phyloP scores from a whole-genome alignment of 2,329 filamentous ascomycete genomes.

The Teratosphaeria destructans region DNA sequence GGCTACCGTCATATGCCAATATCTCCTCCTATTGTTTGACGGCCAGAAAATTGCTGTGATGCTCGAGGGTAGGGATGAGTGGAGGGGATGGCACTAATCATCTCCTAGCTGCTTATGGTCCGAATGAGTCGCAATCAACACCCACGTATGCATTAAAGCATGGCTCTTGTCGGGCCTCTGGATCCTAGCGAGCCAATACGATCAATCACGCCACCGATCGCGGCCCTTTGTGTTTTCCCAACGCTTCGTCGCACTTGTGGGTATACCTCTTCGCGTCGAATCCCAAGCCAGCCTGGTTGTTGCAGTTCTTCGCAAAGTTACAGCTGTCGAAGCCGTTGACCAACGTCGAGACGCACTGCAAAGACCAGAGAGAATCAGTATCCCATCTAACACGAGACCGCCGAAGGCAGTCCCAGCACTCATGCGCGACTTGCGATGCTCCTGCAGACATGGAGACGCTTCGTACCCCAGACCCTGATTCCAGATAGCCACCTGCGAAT shows the following conservation, averaged over 20 bases:
- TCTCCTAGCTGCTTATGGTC: no score
- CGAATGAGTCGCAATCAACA: no score
- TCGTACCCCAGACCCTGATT: background rate
- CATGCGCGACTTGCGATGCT: no score
- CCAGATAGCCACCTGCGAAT: background rate
- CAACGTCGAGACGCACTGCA: background rate
- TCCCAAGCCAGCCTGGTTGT: background rate
- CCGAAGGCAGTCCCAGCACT: no score
- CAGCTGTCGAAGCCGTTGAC: background rate
- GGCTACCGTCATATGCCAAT: no score
- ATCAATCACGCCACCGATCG: background rate
- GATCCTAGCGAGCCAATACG: background rate
- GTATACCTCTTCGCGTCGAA: background rate
- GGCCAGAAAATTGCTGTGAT: no score
- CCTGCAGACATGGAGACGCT: background rate
- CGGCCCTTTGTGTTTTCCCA: background rate
- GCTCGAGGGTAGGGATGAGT: no score
- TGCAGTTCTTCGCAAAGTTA: background rate
- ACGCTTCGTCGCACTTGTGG: background rate
- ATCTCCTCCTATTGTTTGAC: no score
- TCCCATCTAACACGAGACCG: background rate
- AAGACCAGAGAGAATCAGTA: background rate
- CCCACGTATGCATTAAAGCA: background rate
- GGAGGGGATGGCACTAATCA: no score
- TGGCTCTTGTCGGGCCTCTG: background rate